Evolutionary conservation across 2,329 filamentous ascomycete genomes (phyloP).

Genomic region (Colletotrichum sidae): DNA sequence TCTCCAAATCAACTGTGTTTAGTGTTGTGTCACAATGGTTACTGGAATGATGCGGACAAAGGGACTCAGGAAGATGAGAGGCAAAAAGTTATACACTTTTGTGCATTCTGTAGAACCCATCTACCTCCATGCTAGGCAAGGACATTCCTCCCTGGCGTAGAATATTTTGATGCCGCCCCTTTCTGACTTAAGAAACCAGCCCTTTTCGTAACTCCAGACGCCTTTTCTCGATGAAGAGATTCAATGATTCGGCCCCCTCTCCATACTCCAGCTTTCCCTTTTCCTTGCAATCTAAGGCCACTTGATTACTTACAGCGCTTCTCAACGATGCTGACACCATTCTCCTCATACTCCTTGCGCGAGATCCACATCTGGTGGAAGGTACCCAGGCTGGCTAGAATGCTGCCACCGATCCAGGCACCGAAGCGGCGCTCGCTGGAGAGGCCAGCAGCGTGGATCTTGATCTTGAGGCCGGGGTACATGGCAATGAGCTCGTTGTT

Average conservation of each 20-base stretch:
- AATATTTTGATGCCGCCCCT: slow-evolving; percentile 23
- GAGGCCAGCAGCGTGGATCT: slow-evolving; percentile 87
- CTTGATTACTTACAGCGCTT: slow-evolving; percentile 86
- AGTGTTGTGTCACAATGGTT: too few relatives aligned
- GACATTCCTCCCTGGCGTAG: slow-evolving; percentile 14
- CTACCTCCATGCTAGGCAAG: slow-evolving; percentile 1
- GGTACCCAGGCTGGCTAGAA: slow-evolving; percentile 92
- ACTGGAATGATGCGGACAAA: too few relatives aligned
- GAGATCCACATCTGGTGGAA: slow-evolving; percentile 99
- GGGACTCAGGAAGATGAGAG: not conserved
- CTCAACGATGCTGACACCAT: slow-evolving; percentile 89
- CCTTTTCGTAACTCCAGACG: slow-evolving; percentile 36
- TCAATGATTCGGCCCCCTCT: slow-evolving; percentile 16
- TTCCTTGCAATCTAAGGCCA: slow-evolving; percentile 4
- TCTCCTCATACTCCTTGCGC: slow-evolving; percentile 97
- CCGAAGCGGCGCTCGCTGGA: slow-evolving; percentile 92
- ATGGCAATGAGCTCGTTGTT: slow-evolving; percentile 84
- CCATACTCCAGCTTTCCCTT: slow-evolving; percentile 33
- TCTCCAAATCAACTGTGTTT: too few relatives aligned
- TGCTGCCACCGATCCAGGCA: slow-evolving; percentile 96
- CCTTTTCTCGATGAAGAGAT: slow-evolving; percentile 23
- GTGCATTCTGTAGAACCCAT: slow-evolving; percentile 22
- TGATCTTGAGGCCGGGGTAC: slow-evolving; percentile 88
- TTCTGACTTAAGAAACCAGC: slow-evolving; percentile 19
- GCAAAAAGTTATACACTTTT: slow-evolving; percentile 14